phyloP scores from a whole-genome alignment of 23 red algal species.

The Gracilaria vermiculophylla region DNA sequence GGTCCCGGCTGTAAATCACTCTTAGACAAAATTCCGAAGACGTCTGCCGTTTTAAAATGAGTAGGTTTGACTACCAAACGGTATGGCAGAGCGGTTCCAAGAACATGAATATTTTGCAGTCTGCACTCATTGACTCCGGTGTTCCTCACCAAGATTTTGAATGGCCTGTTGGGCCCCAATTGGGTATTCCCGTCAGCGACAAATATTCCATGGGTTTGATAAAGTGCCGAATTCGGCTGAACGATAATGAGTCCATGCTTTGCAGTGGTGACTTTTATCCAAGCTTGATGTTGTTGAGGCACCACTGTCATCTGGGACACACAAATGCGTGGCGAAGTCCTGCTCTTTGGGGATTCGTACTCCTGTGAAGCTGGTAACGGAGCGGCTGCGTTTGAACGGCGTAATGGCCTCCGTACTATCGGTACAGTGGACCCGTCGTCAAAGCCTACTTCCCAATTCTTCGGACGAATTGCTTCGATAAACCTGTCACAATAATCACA shows the following conservation, averaged over 20 bases:
- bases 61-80: no score
- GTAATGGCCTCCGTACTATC: not conserved
- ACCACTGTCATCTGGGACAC: not conserved
- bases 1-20: no score
- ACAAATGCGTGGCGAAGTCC: not conserved
- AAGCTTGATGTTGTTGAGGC: not conserved
- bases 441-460: not conserved
- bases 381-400: not conserved
- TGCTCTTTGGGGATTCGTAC: not conserved
- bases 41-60: no score
- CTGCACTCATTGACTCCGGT: not conserved
- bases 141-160: not conserved
- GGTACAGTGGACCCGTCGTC: not conserved
- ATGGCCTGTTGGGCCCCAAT: not conserved
- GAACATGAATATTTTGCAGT: not conserved
- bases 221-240: not conserved
- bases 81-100: no score
- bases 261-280: not conserved
- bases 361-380: not conserved
- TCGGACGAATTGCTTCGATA: not conserved
- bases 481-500: conserved; percentile 3
- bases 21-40: no score
- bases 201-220: not conserved
- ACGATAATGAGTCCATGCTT: not conserved
- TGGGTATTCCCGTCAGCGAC: not conserved